Evolutionary conservation across 148 eudicot genomes (phyloP), one percentile per base, ranked within the genome.

Genomic region (Suaeda aralocaspica): DNA sequence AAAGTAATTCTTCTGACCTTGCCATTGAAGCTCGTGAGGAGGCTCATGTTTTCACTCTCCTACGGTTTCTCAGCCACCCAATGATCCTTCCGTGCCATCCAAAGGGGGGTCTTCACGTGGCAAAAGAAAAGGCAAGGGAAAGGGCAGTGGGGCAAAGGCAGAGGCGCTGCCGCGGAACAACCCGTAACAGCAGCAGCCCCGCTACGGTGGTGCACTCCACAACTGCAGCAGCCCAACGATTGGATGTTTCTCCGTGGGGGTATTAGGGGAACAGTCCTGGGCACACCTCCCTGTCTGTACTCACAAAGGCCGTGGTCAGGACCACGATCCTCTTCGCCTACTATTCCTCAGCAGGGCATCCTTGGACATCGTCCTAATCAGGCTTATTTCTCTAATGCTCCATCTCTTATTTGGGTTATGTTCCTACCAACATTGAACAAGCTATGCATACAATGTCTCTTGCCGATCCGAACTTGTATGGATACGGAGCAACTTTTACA

Each of bases 351-450:
- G 19, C 56, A 6, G 16, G 56, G 16, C 22, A 15, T 51, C 22
- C 56, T 51, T 15, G 16, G 56, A 14, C 16, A 7, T 51, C 56
- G 16, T 51, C 56, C 56, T 5, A 7, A 7, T 7, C 56, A 51
- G 16, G 56, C 56, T 6, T 51, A 51, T 21, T 51, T 6, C 16
- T 15, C 22, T 5, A 21, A 15, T 5, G 16, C 6, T 15, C 16
- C 16, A 5, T 21, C 56, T 51, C 45, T 41, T 41, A 5, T 10
- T 51, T 19, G 56, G 56, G 22, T 51, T 5, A 51, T 51, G 5
- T 51, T 15, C 56, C 56, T 15, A 51, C 56, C 56, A 51, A 51
- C 56, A 51, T 51, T 51, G 56, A 51, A 15, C 56, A 51, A 51
- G 56, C 56, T 5, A 51, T 51, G 6, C 19, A 51, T 19, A 14